Evolutionary conservation across 345 rosid genomes (phyloP).

Genomic region (Eutrema heterophyllum): DNA sequence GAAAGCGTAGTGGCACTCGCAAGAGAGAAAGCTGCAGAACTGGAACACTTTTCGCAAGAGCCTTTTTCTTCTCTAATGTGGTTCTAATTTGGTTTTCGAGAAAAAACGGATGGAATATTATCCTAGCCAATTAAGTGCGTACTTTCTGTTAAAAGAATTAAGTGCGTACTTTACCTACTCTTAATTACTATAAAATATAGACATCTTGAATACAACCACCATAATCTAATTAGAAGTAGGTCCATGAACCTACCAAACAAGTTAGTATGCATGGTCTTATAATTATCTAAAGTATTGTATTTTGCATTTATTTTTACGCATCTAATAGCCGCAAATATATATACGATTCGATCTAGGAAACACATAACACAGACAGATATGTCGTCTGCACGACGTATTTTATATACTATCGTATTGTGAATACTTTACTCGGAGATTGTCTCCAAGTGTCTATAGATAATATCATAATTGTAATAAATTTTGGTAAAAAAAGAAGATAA

Average conservation of each 20-base stretch:
- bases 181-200: neutral
- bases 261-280: neutral
- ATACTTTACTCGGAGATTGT: neutral
- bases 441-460: neutral
- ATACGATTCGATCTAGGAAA: too few species aligned
- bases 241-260: conserved; percentile 12
- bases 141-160: neutral
- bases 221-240: neutral
- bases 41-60: conserved; percentile 98
- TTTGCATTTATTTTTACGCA: neutral
- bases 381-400: neutral
- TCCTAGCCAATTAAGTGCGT: conserved; percentile 2
- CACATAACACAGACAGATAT: neutral
- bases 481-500: too few species aligned
- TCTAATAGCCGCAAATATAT: neutral
- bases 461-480: too few species aligned
- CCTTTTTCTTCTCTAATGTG: too few species aligned
- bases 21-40: conserved; percentile 90
- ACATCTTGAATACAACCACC: neutral
- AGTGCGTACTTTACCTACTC: conserved; percentile 11
- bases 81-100: too few species aligned
- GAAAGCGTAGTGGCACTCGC: conserved; percentile 89
- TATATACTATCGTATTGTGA: neutral
- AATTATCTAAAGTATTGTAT: neutral
- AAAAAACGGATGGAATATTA: neutral